Percentiles rank a stretch among this genome's conserved stretches.
Evolutionary conservation across 257 asterid species (phyloP).

Genomic region (Linderniella brevidens): DNA sequence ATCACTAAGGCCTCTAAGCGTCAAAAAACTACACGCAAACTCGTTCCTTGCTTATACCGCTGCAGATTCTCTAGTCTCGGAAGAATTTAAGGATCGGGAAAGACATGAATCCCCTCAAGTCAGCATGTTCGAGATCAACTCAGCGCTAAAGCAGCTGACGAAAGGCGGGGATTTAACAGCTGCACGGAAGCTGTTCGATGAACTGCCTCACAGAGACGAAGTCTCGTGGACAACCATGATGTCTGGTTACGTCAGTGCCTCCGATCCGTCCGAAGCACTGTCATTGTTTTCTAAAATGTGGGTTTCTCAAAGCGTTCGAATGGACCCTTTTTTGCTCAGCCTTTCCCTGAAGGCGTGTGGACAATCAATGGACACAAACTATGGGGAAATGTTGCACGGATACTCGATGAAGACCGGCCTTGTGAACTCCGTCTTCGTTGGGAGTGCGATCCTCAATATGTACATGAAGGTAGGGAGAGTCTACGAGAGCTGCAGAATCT

Average conservation of each 20-base stretch:
- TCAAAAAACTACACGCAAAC: constrained; percentile 20
- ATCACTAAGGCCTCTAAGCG: constrained; percentile 15
- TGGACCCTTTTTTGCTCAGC: constrained; percentile 75
- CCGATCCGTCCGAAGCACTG: constrained; percentile 48
- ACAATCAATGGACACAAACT: constrained; percentile 16
- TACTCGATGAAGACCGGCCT: constrained; percentile 40
- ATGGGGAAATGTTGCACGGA: constrained; percentile 48
- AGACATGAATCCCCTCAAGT: constrained; percentile 14
- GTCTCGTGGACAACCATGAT: constrained; percentile 75
- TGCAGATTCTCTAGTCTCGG: constrained; percentile 14
- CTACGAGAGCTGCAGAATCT: constrained; percentile 39
- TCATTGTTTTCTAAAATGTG: constrained; percentile 47
- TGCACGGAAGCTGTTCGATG: constrained; percentile 67
- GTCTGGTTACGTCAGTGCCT: constrained; percentile 52
- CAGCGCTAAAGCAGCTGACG: constrained; percentile 29
- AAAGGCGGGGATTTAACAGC: constrained; percentile 29
- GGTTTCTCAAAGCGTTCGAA: constrained; percentile 23
- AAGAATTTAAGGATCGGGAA: constrained; percentile 7
- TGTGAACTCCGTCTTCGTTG: constrained; percentile 59
- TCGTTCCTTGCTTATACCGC: constrained; percentile 24
- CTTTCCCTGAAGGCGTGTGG: constrained; percentile 77
- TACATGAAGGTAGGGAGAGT: constrained; percentile 59
- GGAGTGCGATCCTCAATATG: constrained; percentile 72
- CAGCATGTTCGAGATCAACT: constrained; percentile 31
- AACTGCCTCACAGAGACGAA: constrained; percentile 53